These are phyloP conservation scores for Rubus parviflorus DNA, from an alignment of 306 rosid genomes.

Conservation along the genomic window DNA sequence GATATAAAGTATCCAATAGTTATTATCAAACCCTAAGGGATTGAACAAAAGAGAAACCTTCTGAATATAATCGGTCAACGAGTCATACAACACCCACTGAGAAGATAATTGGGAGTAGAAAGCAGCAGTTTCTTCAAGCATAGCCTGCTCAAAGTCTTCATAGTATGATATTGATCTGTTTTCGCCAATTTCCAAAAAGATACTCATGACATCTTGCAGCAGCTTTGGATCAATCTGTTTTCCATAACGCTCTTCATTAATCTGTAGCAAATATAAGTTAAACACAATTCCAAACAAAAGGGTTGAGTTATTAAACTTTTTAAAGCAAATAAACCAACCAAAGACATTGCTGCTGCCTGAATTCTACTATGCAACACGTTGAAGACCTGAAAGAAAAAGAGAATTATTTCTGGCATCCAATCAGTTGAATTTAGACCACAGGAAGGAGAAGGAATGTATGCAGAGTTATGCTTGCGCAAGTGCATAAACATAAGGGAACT, in stretches of 20 bases:
- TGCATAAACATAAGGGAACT: neutral
- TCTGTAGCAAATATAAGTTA: conserved; percentile 9
- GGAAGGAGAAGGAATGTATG: neutral
- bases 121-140: conserved; percentile 5
- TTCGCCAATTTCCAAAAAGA: neutral
- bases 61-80: neutral
- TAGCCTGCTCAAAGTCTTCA: conserved; percentile 3
- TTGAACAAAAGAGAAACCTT: conserved; percentile 1
- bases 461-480: neutral
- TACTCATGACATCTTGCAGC: conserved; percentile 12
- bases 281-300: neutral
- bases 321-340: neutral
- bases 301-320: neutral
- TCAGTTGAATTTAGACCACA: neutral
- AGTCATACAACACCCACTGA: conserved; percentile 4
- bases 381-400: conserved; percentile 7
- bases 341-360: conserved; percentile 8
- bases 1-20: too few relatives aligned
- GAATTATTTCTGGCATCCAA: neutral
- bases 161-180: neutral
- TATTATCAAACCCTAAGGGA: neutral
- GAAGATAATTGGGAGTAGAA: conserved; percentile 8
- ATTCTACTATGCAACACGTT: neutral
- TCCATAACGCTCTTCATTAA: conserved; percentile 1
- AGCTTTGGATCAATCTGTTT: neutral